Evolutionary conservation across 2,329 filamentous ascomycete species (phyloP).

Genomic region (Aspergillus brunneoviolaceus): DNA sequence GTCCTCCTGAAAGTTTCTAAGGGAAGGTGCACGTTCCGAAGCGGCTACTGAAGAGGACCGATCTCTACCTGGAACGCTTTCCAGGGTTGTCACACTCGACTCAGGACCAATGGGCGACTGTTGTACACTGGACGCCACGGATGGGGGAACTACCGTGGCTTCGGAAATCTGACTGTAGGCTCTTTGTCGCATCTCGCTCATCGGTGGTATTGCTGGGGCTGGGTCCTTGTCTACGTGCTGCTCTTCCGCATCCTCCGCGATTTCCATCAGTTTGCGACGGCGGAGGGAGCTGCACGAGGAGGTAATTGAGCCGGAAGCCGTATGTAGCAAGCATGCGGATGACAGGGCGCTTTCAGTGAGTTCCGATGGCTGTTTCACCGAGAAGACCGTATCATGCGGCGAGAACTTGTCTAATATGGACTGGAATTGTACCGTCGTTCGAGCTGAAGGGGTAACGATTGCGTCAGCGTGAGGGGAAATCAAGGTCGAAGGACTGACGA

Average conservation of each 20-base stretch:
- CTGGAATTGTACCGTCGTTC: slow-evolving; percentile 70
- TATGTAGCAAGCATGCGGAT: slow-evolving; percentile 83
- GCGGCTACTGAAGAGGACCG: slow-evolving; percentile 14
- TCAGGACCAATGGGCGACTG: slow-evolving; percentile 20
- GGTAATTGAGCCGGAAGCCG: slow-evolving; percentile 79
- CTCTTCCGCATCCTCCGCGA: slow-evolving; percentile 89
- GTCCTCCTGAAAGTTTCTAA: slow-evolving; percentile 31
- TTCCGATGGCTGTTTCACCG: slow-evolving; percentile 71
- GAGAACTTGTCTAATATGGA: slow-evolving; percentile 67
- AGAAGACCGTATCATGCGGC: slow-evolving; percentile 82
- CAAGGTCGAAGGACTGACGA: background rate
- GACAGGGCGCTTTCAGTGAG: slow-evolving; percentile 86
- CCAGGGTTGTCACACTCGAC: slow-evolving; percentile 11
- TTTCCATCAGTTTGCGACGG: slow-evolving; percentile 78
- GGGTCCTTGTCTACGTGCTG: slow-evolving; percentile 61
- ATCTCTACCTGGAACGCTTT: slow-evolving; percentile 12
- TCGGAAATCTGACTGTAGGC: slow-evolving; percentile 36
- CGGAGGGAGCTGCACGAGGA: slow-evolving; percentile 80
- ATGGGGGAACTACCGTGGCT: slow-evolving; percentile 35
- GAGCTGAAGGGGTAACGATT: slow-evolving; percentile 56
- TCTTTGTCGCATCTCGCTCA: slow-evolving; percentile 22
- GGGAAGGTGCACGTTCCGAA: slow-evolving; percentile 25
- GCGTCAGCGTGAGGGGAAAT: slow-evolving; percentile 13
- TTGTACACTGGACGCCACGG: slow-evolving; percentile 17
- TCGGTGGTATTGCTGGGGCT: slow-evolving; percentile 24